Conservation (phyloP, 352 stramenopile species). For the Peronospora tabacina region DNA sequence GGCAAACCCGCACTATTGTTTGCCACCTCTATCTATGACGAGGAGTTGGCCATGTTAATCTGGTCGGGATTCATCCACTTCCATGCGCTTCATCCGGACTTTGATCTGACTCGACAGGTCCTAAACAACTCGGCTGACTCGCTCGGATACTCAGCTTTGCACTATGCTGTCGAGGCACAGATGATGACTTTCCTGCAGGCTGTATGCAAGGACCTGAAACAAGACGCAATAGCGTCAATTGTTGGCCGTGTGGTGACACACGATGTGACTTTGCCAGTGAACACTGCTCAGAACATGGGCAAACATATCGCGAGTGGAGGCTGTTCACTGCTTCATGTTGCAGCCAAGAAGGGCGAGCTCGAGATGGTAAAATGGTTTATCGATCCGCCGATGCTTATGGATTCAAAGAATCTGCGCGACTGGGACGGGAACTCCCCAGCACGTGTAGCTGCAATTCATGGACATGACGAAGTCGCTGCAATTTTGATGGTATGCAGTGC, state of each 20-base stretch:
- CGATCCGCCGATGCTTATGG: slow-evolving; percentile 26
- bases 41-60: slow-evolving; percentile 60
- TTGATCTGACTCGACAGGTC: slow-evolving; percentile 53
- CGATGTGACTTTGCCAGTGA: slow-evolving; percentile 61
- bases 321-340: slow-evolving; percentile 59
- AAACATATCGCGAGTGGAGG: slow-evolving; percentile 69
- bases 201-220: slow-evolving; percentile 25
- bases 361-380: slow-evolving; percentile 43
- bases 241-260: slow-evolving; percentile 34
- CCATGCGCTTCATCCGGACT: slow-evolving; percentile 27
- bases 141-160: slow-evolving; percentile 57
- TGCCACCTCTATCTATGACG: slow-evolving; percentile 78
- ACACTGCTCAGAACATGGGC: slow-evolving; percentile 49
- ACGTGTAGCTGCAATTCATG: slow-evolving; percentile 44
- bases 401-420: slow-evolving; percentile 25
- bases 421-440: slow-evolving; percentile 56
- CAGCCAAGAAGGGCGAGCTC: slow-evolving; percentile 52
- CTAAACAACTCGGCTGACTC: slow-evolving; percentile 64
- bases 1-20: slow-evolving; percentile 75
- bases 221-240: slow-evolving; percentile 14
- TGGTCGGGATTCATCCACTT: slow-evolving; percentile 49
- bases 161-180: slow-evolving; percentile 72
- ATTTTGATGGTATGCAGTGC: slow-evolving; percentile 28
- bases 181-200: slow-evolving; percentile 42
- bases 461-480: slow-evolving; percentile 26